A percentile compares a stretch with the other conserved stretches of the same genome.
These are phyloP conservation scores for Solanum chaucha DNA, from an alignment of 257 asterid species.

Conservation along the genomic window DNA sequence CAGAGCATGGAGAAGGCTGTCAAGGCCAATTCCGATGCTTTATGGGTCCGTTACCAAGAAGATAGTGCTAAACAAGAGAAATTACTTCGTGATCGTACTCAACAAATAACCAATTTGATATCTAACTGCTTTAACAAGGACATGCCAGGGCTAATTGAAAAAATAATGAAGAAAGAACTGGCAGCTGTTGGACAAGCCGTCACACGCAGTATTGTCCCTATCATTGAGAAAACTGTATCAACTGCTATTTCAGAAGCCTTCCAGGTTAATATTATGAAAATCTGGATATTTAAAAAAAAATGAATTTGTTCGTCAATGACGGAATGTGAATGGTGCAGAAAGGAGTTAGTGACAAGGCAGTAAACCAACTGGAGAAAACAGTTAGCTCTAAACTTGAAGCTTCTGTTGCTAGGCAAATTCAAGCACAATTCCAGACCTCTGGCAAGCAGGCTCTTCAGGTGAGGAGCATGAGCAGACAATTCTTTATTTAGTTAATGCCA, in stretches of 20 bases:
- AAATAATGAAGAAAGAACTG: slow-evolving; percentile 67
- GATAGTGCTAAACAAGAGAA: slow-evolving; percentile 81
- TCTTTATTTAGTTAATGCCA: background rate
- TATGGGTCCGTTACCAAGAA: slow-evolving; percentile 83
- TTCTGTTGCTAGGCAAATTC: slow-evolving; percentile 75
- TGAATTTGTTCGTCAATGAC: background rate
- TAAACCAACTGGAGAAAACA: slow-evolving; percentile 79
- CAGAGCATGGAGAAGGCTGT: slow-evolving; percentile 65
- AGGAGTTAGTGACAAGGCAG: slow-evolving; percentile 91
- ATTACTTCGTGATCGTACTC: slow-evolving; percentile 56
- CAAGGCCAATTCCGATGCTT: slow-evolving; percentile 77
- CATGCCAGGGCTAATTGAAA: slow-evolving; percentile 66
- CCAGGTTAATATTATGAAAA: slow-evolving; percentile 46
- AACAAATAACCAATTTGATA: slow-evolving; percentile 47
- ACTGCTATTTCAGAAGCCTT: slow-evolving; percentile 60
- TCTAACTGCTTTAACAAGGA: slow-evolving; percentile 73
- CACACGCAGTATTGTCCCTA: slow-evolving; percentile 55
- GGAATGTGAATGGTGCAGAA: slow-evolving; percentile 45
- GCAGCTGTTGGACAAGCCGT: slow-evolving; percentile 64
- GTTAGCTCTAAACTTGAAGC: slow-evolving; percentile 79
- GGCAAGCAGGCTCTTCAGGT: slow-evolving; percentile 98
- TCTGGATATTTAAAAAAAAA: background rate
- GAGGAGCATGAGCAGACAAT: slow-evolving; percentile 2
- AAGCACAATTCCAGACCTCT: slow-evolving; percentile 83
- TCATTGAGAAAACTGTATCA: slow-evolving; percentile 65